These are phyloP conservation scores for Lactarius akahatsu DNA, from an alignment of 768 basidiomycete genomes.

Conservation along the genomic window DNA sequence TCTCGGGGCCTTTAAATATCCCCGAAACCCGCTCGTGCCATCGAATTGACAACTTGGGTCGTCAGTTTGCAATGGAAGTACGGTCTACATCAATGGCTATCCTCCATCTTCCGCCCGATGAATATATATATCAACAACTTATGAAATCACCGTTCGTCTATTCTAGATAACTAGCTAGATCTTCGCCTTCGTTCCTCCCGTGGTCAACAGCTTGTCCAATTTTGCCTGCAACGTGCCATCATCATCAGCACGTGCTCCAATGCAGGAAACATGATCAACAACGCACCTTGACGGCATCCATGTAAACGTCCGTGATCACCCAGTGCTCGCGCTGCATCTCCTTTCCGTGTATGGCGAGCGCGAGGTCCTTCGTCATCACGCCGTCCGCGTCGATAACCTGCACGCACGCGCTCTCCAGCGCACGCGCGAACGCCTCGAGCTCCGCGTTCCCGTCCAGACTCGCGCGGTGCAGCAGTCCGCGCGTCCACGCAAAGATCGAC, in stretches of 20 bases:
- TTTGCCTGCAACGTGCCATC: slow-evolving; percentile 8
- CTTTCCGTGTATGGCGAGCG: slow-evolving; percentile 90
- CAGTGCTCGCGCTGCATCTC: slow-evolving; percentile 91
- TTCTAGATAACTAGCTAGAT: slow-evolving; percentile 4
- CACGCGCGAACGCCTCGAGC: slow-evolving; percentile 69
- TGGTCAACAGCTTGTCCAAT: slow-evolving; percentile 16
- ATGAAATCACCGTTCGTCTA: background rate
- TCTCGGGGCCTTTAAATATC: no score
- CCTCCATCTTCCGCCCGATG: background rate
- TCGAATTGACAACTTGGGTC: no score
- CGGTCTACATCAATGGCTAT: no score
- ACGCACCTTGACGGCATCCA: slow-evolving; percentile 89
- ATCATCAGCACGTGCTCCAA: background rate
- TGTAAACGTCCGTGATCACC: slow-evolving; percentile 92
- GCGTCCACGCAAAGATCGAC: slow-evolving; percentile 98
- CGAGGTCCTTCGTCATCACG: slow-evolving; percentile 97
- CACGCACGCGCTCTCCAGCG: slow-evolving; percentile 84
- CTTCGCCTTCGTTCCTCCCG: background rate
- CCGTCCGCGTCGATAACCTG: slow-evolving; percentile 90
- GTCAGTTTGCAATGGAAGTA: no score
- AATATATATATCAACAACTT: slow-evolving; percentile 3
- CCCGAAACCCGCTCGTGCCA: no score
- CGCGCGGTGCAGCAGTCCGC: slow-evolving; percentile 89
- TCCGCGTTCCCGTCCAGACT: slow-evolving; percentile 83
- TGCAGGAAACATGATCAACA: no score